Evolutionary conservation across 257 asterid genomes (phyloP).

Genomic region (Primulina eburnea): DNA sequence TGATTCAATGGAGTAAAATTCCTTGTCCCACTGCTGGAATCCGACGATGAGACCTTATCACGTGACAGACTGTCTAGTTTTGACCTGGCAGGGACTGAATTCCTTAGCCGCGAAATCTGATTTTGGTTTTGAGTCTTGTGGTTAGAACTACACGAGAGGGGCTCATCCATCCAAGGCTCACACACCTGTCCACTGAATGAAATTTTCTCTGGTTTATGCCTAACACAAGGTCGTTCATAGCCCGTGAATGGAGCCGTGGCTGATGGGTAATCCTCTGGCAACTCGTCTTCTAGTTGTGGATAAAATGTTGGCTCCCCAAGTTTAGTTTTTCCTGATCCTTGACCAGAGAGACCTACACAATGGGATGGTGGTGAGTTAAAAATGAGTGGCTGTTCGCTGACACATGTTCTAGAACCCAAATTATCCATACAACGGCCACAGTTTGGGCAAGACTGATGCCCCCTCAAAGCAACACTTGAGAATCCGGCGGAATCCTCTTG

Average conservation of each 20-base stretch:
- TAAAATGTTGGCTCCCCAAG: constrained; percentile 29
- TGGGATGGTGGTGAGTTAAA: constrained; percentile 33
- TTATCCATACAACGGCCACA: constrained; percentile 50
- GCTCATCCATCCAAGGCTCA: constrained; percentile 31
- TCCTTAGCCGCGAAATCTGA: constrained; percentile 39
- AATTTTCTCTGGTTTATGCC: constrained; percentile 28
- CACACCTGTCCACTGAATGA: constrained; percentile 31
- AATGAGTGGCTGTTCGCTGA: constrained; percentile 29
- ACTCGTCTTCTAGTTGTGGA: constrained; percentile 36
- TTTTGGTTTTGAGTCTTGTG: constrained; percentile 33
- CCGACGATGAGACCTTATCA: constrained; percentile 30
- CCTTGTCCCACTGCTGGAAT: constrained; percentile 32
- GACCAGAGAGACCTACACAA: constrained; percentile 37
- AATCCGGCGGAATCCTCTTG: constrained; percentile 23
- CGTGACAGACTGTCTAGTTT: constrained; percentile 29
- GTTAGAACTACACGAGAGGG: constrained; percentile 30
- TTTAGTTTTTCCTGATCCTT: constrained; percentile 34
- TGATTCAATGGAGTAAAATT: constrained; percentile 31
- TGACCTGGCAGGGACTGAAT: constrained; percentile 39
- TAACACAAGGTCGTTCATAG: constrained; percentile 25
- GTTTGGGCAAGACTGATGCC: constrained; percentile 46
- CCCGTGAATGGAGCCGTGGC: constrained; percentile 20
- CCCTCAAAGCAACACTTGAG: constrained; percentile 26
- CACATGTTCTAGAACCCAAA: constrained; percentile 23
- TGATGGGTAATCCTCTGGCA: constrained; percentile 22